Percentiles rank a stretch among this genome's conserved stretches.
These are phyloP conservation scores for Kazachstania martiniae DNA, from an alignment of 805 yeast genomes.

Conservation along the genomic window DNA sequence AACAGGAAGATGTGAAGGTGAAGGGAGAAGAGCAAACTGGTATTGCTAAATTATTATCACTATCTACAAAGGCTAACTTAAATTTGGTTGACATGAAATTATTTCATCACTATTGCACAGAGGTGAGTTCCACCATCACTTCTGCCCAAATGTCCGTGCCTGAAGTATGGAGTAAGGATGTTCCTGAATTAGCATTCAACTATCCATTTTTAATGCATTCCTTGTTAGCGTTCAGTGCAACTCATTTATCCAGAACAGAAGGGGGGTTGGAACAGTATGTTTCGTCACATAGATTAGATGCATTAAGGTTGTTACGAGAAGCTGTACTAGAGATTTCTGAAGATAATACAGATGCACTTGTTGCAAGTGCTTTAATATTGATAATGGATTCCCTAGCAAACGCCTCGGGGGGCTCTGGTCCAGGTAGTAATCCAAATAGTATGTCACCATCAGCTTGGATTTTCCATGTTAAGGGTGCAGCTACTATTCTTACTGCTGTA, in stretches of 20 bases:
- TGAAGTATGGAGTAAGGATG: slow-evolving; percentile 77
- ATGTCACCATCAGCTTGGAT: slow-evolving; percentile 95
- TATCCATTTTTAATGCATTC: slow-evolving; percentile 91
- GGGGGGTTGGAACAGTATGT: slow-evolving; percentile 70
- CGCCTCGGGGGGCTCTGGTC: slow-evolving; percentile 63
- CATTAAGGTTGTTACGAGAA: slow-evolving; percentile 66
- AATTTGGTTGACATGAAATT: slow-evolving; percentile 70
- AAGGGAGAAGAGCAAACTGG: slow-evolving; percentile 1
- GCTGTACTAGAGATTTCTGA: slow-evolving; percentile 77
- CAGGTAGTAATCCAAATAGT: slow-evolving; percentile 22
- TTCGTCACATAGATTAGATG: slow-evolving; percentile 80
- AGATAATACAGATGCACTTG: slow-evolving; percentile 85
- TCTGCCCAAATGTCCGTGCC: slow-evolving; percentile 79
- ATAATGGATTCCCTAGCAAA: slow-evolving; percentile 92
- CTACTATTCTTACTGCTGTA: slow-evolving; percentile 87
- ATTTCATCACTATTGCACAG: slow-evolving; percentile 79
- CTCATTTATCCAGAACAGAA: slow-evolving; percentile 74
- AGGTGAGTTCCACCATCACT: slow-evolving; percentile 78
- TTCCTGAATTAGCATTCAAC: slow-evolving; percentile 78
- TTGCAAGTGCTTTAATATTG: slow-evolving; percentile 79
- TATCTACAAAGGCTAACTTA: slow-evolving; percentile 29
- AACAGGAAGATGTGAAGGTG: too few species aligned
- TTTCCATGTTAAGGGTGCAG: slow-evolving; percentile 94
- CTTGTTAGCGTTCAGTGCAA: slow-evolving; percentile 80
- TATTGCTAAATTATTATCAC: slow-evolving; percentile 15